These are phyloP conservation scores for Monosporascus sp. DNA, from an alignment of 2,329 filamentous ascomycete genomes.

Conservation along the genomic window DNA sequence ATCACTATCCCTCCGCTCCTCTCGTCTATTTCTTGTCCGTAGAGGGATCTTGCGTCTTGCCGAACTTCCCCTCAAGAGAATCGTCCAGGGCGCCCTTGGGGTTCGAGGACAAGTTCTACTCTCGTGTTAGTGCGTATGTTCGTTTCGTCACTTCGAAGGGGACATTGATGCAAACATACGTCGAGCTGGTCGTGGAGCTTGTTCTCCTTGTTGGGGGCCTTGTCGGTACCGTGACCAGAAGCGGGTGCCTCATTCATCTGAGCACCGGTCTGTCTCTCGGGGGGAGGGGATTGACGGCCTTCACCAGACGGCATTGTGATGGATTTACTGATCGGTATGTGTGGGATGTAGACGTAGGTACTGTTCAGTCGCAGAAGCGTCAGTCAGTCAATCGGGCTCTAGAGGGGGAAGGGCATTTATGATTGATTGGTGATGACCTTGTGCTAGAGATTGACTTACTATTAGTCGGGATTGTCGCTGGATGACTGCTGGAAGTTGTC, in stretches of 20 bases:
- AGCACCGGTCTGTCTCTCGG: constrained; percentile 58
- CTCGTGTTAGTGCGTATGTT: constrained; percentile 1
- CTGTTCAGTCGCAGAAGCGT: not conserved
- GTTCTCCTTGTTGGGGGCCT: constrained; percentile 47
- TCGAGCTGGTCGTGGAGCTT: constrained; percentile 47
- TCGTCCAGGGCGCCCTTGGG: constrained; percentile 60
- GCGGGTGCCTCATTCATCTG: constrained; percentile 57
- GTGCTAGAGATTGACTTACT: not conserved
- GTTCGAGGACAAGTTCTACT: constrained; percentile 55
- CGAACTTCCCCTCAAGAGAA: constrained; percentile 53
- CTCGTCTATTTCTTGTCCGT: not conserved
- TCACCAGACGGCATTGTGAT: constrained; percentile 55
- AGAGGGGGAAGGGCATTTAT: not conserved
- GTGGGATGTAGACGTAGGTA: constrained; percentile 3
- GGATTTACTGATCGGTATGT: constrained; percentile 15
- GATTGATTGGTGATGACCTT: not conserved
- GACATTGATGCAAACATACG: constrained; percentile 26
- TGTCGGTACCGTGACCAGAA: constrained; percentile 52
- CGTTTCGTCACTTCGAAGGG: not conserved
- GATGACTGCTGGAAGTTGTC: constrained; percentile 1
- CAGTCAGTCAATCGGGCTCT: not conserved
- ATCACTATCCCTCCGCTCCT: not conserved
- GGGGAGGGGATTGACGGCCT: constrained; percentile 74
- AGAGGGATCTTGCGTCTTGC: constrained; percentile 35
- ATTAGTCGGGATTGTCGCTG: not conserved